Evolutionary conservation across 805 yeast species (phyloP), one percentile per base, ranked within the genome.

Genomic region (Candida chilensis): DNA sequence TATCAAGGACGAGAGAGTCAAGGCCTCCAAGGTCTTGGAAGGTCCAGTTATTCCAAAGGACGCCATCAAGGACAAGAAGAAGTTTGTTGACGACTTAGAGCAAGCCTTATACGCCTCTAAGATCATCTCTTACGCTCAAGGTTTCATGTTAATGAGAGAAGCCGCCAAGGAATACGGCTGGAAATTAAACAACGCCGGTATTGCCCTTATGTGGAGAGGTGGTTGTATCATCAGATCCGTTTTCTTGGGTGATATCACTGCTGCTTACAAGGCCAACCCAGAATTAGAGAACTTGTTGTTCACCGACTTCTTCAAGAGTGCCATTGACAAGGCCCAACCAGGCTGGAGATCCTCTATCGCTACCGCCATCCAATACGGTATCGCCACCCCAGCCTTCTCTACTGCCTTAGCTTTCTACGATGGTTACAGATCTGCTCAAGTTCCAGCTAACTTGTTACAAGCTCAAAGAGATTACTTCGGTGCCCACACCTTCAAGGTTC

Each of bases 401-500:
- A 87, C 97, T 42, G 98, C 97, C 49, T 73, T 90, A 64, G 68
- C 96, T 35, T 90, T 90, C 87, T 92, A 85, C 75, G 98, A 90
- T 60, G 97, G 97, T 64, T 88, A 84, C 86, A 82, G 97, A 78
- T 81, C 95, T 37, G 94, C 75, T 42, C 75, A 80, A 60, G 71
- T 88, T 55, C 97, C 97, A 56, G 98, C 98, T 45, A 90, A 90
- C 81, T 74, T 90, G 66, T 73, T 90, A 60, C 98, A 90, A 73
- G 98, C 97, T 53, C 98, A 90, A 77, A 86, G 98, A 76, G 98
- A 90, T 64, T 90, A 87, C 85, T 90, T 90, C 54, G 98, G 98
- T 68, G 97, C 98, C 44, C 98, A 90, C 77, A 92, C 98, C 54
- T 90, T 92, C 87, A 76, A 76, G 63, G 94, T 92, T 42, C 71